Percentiles rank a stretch among this genome's conserved stretches.
Conservation (phyloP, 305 asterid genomes). For the Fraxinus platypoda region DNA sequence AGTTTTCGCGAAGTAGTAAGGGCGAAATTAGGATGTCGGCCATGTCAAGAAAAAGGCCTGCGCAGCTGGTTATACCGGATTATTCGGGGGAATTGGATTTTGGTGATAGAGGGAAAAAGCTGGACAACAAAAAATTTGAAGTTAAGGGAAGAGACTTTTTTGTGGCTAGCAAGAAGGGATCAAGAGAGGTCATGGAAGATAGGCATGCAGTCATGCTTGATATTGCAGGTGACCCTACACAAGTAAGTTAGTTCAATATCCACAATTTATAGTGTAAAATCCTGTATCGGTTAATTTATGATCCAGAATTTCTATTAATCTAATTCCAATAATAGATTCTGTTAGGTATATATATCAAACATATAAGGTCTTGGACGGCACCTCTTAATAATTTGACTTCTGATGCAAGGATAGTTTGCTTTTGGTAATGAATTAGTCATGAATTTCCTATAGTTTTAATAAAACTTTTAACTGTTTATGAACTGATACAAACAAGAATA, state of each 20-base stretch:
- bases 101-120: conserved; percentile 20
- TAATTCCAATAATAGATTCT: too few species aligned
- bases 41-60: conserved; percentile 38
- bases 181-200: conserved; percentile 52
- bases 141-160: conserved; percentile 35
- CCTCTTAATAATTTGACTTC: background rate
- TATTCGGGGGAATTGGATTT: conserved; percentile 21
- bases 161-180: conserved; percentile 47
- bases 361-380: background rate
- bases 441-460: too few species aligned
- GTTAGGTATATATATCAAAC: too few species aligned
- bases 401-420: too few species aligned
- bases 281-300: too few species aligned
- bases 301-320: too few species aligned
- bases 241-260: conserved; percentile 27
- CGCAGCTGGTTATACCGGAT: conserved; percentile 32
- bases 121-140: conserved; percentile 30
- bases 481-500: too few species aligned
- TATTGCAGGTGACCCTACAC: conserved; percentile 43
- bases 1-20: background rate
- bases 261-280: background rate
- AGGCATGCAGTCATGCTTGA: conserved; percentile 40
- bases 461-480: too few species aligned
- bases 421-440: too few species aligned
- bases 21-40: conserved; percentile 10